These are phyloP conservation scores for Cyclotella cryptica DNA, from an alignment of 108 stramenopile genomes.

Conservation along the genomic window DNA sequence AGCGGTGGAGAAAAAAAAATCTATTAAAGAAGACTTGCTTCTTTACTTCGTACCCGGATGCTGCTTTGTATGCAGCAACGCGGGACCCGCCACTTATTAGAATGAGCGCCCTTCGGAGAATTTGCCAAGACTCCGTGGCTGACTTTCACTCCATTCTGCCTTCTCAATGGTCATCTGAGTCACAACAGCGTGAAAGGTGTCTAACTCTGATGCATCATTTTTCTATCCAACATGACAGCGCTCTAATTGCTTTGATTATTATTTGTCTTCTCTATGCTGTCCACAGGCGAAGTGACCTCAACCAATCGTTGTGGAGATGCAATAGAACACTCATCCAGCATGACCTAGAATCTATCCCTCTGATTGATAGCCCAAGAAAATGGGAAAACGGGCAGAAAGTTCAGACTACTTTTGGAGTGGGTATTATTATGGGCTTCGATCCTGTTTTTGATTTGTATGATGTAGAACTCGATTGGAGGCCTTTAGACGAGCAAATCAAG, in stretches of 20 bases:
- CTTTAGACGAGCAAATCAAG: slow-evolving; percentile 77
- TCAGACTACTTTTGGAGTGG: slow-evolving; percentile 85
- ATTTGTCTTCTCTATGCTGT: background rate
- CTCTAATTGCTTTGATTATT: background rate
- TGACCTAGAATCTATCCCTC: slow-evolving; percentile 57
- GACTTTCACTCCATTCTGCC: slow-evolving; percentile 76
- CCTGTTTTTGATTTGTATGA: slow-evolving; percentile 79
- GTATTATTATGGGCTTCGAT: slow-evolving; percentile 71
- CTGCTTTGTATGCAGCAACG: slow-evolving; percentile 92
- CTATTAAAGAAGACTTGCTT: slow-evolving; percentile 77
- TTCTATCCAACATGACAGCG: background rate
- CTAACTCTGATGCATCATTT: background rate
- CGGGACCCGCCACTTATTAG: slow-evolving; percentile 80
- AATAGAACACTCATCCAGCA: slow-evolving; percentile 63
- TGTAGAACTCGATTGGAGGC: slow-evolving; percentile 89
- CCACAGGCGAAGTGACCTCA: slow-evolving; percentile 70
- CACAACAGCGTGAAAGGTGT: slow-evolving; percentile 65
- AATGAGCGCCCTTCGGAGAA: slow-evolving; percentile 72
- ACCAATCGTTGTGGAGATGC: slow-evolving; percentile 83
- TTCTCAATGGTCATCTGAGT: slow-evolving; percentile 80
- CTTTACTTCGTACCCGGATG: slow-evolving; percentile 93
- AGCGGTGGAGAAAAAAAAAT: slow-evolving; percentile 78
- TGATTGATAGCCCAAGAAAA: slow-evolving; percentile 64
- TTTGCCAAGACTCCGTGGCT: slow-evolving; percentile 83
- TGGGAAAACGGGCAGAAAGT: slow-evolving; percentile 82